Conservation (phyloP, 2,329 filamentous ascomycete genomes). For the Pyrenophora seminiperda region DNA sequence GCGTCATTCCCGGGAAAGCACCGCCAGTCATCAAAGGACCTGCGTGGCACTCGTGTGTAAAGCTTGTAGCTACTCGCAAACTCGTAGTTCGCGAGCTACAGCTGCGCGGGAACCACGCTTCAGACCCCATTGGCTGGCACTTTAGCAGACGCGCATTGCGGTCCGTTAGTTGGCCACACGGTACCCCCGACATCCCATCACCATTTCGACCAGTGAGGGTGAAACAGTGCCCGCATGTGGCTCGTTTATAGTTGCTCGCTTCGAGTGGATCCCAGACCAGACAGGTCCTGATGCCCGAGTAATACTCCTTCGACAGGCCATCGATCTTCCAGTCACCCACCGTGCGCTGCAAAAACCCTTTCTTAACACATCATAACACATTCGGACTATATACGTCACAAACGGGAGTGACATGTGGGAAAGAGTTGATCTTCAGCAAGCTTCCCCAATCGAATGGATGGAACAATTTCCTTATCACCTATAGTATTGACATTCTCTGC, state of each 20-base stretch:
- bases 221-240: slow-evolving; percentile 12
- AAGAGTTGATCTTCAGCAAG: slow-evolving; percentile 4
- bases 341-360: not conserved
- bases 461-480: not conserved
- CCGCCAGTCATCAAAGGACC: not conserved
- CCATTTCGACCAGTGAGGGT: slow-evolving; percentile 1
- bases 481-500: not conserved
- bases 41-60: too few species aligned
- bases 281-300: slow-evolving; percentile 1
- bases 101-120: not conserved
- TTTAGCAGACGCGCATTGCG: slow-evolving; percentile 5
- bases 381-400: slow-evolving; percentile 1
- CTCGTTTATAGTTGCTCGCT: slow-evolving; percentile 7
- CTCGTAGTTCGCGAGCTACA: not conserved
- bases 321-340: not conserved
- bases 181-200: slow-evolving; percentile 10
- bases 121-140: not conserved
- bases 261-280: slow-evolving; percentile 2
- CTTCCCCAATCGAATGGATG: slow-evolving; percentile 1
- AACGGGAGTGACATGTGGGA: slow-evolving; percentile 7
- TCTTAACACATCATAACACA: too few species aligned
- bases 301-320: slow-evolving; percentile 2
- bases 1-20: slow-evolving; percentile 1
- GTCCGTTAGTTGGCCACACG: slow-evolving; percentile 13
- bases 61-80: not conserved